phyloP scores from a whole-genome alignment of 2,329 filamentous ascomycete genomes.

The Teratosphaeria nubilosa region DNA sequence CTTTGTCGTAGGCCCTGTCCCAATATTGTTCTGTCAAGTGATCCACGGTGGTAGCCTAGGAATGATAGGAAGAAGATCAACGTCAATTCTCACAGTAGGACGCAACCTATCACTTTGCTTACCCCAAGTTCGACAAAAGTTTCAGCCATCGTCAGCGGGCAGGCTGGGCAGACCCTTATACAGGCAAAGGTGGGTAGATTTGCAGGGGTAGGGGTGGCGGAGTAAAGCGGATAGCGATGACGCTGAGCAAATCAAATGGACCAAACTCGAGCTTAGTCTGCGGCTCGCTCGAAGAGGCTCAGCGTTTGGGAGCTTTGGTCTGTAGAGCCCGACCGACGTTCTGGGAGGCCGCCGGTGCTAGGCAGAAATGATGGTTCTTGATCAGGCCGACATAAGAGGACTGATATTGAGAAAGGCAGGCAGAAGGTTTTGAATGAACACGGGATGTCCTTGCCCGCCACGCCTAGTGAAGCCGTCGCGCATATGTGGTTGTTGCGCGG shows the following conservation, averaged over 20 bases:
- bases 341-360: neutral
- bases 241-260: neutral
- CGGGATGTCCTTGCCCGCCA: neutral
- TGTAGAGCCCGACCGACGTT: neutral
- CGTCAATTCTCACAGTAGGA: too few relatives aligned
- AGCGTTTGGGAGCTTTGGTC: neutral
- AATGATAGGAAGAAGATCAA: too few relatives aligned
- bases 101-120: neutral
- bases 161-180: neutral
- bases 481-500: neutral
- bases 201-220: neutral
- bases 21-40: constrained; percentile 17
- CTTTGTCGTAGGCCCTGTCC: constrained; percentile 18
- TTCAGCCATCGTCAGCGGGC: constrained; percentile 8
- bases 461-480: neutral
- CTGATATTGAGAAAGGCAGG: neutral
- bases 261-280: neutral
- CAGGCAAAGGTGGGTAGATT: neutral
- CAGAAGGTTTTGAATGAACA: neutral
- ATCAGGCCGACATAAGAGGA: neutral
- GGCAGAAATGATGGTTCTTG: neutral
- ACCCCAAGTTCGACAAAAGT: constrained; percentile 18
- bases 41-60: constrained; percentile 8
- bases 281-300: neutral
- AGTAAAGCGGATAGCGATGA: neutral